A percentile compares a stretch with the other conserved stretches of the same genome.
Conservation (phyloP, 2,329 filamentous ascomycete genomes). For the Colletotrichum theobromicola region DNA sequence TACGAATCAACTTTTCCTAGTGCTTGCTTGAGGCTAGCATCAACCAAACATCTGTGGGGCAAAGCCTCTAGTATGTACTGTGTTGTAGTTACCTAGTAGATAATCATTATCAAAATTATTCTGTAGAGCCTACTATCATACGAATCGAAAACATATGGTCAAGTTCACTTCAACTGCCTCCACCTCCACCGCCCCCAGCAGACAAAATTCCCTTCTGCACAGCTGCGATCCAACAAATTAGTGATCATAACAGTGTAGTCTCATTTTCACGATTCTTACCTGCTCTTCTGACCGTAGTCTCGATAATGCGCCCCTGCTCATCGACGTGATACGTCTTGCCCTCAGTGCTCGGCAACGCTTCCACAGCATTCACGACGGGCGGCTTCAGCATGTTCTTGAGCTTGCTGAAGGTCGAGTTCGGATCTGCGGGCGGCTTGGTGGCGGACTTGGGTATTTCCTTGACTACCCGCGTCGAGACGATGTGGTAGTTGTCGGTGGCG, state of each 20-base stretch:
- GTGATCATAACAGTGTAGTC: background rate
- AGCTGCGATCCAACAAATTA: background rate
- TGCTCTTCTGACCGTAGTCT: constrained; percentile 13
- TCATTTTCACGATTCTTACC: background rate
- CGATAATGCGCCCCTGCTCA: constrained; percentile 15
- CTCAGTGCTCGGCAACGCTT: constrained; percentile 10
- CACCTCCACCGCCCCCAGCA: background rate
- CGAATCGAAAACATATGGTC: background rate
- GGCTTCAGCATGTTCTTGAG: constrained; percentile 17
- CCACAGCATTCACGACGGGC: constrained; percentile 13
- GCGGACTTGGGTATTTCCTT: constrained; percentile 12
- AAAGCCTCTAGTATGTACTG: background rate
- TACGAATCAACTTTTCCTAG: background rate
- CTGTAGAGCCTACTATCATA: fast-evolving
- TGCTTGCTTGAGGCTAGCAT: background rate
- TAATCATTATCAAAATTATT: background rate
- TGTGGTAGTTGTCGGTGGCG: constrained; percentile 9
- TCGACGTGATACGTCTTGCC: constrained; percentile 21
- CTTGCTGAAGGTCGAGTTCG: background rate
- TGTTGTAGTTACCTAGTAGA: background rate
- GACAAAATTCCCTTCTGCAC: background rate
- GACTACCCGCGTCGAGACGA: constrained; percentile 8
- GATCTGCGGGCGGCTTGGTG: background rate
- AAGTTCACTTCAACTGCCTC: background rate
- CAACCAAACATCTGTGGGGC: fast-evolving